Conservation (phyloP, 257 asterid genomes). For the Penstemon eatonii region DNA sequence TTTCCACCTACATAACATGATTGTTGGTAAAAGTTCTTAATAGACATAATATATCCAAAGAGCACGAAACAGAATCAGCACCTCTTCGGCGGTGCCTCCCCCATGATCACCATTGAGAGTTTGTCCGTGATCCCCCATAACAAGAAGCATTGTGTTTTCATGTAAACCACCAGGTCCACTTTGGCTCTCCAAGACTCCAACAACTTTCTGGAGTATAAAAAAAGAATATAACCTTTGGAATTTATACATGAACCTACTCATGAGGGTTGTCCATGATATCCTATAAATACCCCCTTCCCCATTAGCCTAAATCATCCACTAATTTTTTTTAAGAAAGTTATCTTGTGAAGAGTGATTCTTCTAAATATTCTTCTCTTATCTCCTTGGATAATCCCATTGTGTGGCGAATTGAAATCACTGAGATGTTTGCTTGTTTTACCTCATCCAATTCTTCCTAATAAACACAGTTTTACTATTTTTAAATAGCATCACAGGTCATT, state of each 20-base stretch:
- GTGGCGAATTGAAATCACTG: too few species aligned
- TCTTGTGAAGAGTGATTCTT: too few species aligned
- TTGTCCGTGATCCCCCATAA: slow-evolving; percentile 99
- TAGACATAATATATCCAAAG: slow-evolving; percentile 16
- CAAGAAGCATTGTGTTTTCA: slow-evolving; percentile 92
- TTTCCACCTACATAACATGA: slow-evolving; percentile 71
- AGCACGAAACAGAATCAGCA: slow-evolving; percentile 34
- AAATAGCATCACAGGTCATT: slow-evolving; percentile 8
- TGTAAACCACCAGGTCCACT: slow-evolving; percentile 88
- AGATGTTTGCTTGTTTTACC: too few species aligned
- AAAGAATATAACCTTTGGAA: not conserved
- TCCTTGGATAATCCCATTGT: too few species aligned
- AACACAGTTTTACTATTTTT: not conserved
- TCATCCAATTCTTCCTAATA: not conserved
- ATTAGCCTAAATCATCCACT: too few species aligned
- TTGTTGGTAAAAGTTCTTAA: slow-evolving; percentile 26
- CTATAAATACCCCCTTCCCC: too few species aligned
- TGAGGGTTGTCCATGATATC: too few species aligned
- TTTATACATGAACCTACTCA: too few species aligned
- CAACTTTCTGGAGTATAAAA: slow-evolving; percentile 58
- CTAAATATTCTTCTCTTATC: too few species aligned
- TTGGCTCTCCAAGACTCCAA: slow-evolving; percentile 67
- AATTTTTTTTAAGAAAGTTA: too few species aligned
- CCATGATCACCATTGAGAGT: slow-evolving; percentile 96
- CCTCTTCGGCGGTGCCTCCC: slow-evolving; percentile 97